These are phyloP conservation scores for Cryptococcus maquisensis DNA, from an alignment of 1,284 basidiomycete genomes.

Conservation along the genomic window DNA sequence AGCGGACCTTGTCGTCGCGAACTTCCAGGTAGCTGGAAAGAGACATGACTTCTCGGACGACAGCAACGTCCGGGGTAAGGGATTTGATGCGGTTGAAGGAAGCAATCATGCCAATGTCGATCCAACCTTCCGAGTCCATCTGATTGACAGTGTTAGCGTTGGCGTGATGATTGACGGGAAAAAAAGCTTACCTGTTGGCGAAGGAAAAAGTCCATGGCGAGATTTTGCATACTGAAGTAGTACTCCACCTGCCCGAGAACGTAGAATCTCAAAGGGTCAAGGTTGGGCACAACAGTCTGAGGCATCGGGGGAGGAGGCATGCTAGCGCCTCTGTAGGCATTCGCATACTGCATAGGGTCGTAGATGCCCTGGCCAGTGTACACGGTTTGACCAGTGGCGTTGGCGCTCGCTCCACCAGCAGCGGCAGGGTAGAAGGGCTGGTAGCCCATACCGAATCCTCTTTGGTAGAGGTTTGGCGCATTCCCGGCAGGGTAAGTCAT, in stretches of 20 bases:
- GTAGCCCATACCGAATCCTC: conserved; percentile 29
- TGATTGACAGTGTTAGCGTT: conserved; percentile 38
- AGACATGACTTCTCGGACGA: conserved; percentile 67
- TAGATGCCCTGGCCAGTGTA: conserved; percentile 15
- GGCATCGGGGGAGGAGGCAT: conserved; percentile 57
- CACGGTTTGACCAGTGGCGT: too few species aligned
- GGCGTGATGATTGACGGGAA: not conserved
- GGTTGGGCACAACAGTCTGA: conserved; percentile 53
- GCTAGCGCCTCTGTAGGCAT: conserved; percentile 12
- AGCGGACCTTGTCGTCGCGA: conserved; percentile 61
- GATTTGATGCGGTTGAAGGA: conserved; percentile 79
- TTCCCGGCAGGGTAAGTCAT: conserved; percentile 11
- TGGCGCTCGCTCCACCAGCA: not conserved
- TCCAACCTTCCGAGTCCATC: conserved; percentile 90
- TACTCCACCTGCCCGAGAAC: conserved; percentile 73
- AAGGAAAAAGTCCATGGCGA: conserved; percentile 76
- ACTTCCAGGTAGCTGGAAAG: conserved; percentile 70
- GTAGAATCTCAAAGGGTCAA: conserved; percentile 63
- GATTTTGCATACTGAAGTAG: conserved; percentile 79
- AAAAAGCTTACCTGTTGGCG: conserved; percentile 59
- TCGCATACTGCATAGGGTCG: conserved; percentile 21
- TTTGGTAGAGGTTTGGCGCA: conserved; percentile 11
- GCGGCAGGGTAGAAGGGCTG: conserved; percentile 17
- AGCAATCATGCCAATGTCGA: conserved; percentile 70
- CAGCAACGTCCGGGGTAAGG: conserved; percentile 61